Percentiles rank a stretch among this genome's conserved stretches.
Conservation (phyloP, 2,329 filamentous ascomycete species). For the Colletotrichum liaoningense region DNA sequence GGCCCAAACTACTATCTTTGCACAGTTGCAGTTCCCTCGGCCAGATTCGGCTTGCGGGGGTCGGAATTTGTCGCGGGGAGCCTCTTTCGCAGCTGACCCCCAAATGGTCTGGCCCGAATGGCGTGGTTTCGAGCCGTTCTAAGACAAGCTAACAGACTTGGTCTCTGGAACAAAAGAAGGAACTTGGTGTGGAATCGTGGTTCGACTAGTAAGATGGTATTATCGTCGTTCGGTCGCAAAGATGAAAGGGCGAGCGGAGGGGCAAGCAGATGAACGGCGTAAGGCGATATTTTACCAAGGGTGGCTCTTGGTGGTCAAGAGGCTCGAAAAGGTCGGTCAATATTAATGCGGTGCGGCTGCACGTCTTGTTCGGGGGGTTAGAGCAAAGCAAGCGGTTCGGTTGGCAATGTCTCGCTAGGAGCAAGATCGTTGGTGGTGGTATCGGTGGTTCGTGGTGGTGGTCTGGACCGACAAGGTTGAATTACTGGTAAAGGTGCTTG, state of each 20-base stretch:
- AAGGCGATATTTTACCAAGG: neutral
- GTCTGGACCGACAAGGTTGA: slow-evolving; percentile 12
- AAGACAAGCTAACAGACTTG: neutral
- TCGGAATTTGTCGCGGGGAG: slow-evolving; percentile 6
- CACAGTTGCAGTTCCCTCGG: slow-evolving; percentile 21
- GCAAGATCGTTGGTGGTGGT: slow-evolving; percentile 8
- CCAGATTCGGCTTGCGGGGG: slow-evolving; percentile 14
- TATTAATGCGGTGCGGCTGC: slow-evolving; percentile 4
- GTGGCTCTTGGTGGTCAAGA: neutral
- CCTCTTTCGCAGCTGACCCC: neutral
- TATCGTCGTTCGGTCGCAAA: slow-evolving; percentile 15
- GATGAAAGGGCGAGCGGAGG: slow-evolving; percentile 3
- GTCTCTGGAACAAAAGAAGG: neutral
- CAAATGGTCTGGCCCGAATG: slow-evolving; percentile 2
- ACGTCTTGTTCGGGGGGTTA: neutral
- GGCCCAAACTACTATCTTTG: slow-evolving; percentile 11
- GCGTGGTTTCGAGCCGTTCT: neutral
- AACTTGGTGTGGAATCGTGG: neutral
- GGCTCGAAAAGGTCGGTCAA: neutral
- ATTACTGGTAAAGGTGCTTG: slow-evolving; percentile 16
- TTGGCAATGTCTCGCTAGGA: slow-evolving; percentile 14
- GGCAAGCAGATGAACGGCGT: neutral
- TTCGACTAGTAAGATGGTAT: neutral
- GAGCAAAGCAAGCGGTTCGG: slow-evolving; percentile 4
- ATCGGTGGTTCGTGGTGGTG: slow-evolving; percentile 1